Evolutionary conservation across 495 filamentous ascomycete species (phyloP).

Genomic region (Penicillium diatomitis): DNA sequence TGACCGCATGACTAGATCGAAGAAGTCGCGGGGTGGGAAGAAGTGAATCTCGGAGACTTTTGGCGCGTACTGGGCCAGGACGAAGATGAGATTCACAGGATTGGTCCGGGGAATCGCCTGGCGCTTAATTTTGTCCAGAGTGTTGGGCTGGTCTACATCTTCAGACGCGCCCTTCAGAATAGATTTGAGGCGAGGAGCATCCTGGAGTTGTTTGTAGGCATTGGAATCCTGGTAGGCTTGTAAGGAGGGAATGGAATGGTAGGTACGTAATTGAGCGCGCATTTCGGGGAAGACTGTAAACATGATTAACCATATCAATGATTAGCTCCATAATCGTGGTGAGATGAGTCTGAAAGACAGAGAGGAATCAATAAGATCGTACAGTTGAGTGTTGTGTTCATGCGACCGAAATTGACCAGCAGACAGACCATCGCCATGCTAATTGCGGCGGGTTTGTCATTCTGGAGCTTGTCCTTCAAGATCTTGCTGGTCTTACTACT

Average conservation of each 20-base stretch:
- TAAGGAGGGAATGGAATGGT: constrained; percentile 93
- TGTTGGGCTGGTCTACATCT: constrained; percentile 77
- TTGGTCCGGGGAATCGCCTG: constrained; percentile 73
- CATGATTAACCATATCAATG: too few species aligned
- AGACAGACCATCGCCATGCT: constrained; percentile 99
- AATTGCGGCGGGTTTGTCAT: constrained; percentile 81
- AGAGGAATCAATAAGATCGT: constrained; percentile 19
- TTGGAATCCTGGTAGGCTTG: constrained; percentile 93
- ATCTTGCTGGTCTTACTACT: constrained; percentile 99
- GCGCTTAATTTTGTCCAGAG: constrained; percentile 71
- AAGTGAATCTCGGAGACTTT: constrained; percentile 93
- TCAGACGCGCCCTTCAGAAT: constrained; percentile 96
- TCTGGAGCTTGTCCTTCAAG: constrained; percentile 90
- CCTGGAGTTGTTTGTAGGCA: constrained; percentile 95
- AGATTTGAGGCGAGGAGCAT: constrained; percentile 91
- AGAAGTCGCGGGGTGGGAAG: constrained; percentile 77
- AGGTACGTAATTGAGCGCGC: constrained; percentile 95
- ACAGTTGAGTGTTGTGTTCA: constrained; percentile 99
- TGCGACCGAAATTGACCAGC: constrained; percentile 91
- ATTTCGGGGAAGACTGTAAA: constrained; percentile 95
- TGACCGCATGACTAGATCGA: constrained; percentile 88
- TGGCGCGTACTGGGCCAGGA: constrained; percentile 81
- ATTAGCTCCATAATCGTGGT: not conserved
- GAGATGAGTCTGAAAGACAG: not conserved
- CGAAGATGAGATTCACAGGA: constrained; percentile 93